These are phyloP conservation scores for Alternaria arbusti DNA, from an alignment of 2,329 filamentous ascomycete genomes.

Conservation along the genomic window DNA sequence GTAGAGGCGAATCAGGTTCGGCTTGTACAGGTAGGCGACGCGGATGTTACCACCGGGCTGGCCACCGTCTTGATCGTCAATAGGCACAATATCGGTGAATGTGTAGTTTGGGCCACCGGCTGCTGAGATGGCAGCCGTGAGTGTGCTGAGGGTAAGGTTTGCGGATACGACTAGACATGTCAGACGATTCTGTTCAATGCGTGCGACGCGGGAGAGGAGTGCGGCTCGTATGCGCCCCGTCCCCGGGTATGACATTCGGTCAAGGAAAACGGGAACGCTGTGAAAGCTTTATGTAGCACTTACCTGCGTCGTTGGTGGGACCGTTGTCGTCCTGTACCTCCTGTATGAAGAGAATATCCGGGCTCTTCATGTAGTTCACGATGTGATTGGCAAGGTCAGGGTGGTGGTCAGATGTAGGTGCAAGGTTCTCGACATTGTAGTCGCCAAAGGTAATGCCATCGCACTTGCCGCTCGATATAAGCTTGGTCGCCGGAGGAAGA, in stretches of 20 bases:
- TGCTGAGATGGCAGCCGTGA: slow-evolving; percentile 60
- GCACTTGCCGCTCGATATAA: slow-evolving; percentile 64
- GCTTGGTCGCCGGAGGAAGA: slow-evolving; percentile 58
- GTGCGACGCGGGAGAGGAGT: not conserved
- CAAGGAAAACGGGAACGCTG: not conserved
- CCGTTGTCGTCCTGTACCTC: slow-evolving; percentile 74
- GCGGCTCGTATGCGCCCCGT: not conserved
- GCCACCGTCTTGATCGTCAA: slow-evolving; percentile 68
- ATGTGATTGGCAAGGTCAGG: slow-evolving; percentile 69
- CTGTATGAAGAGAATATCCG: slow-evolving; percentile 72
- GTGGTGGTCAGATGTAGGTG: slow-evolving; percentile 62
- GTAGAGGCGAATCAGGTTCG: slow-evolving; percentile 64
- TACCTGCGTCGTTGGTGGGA: slow-evolving; percentile 63
- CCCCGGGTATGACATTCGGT: not conserved
- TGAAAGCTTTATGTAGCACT: slow-evolving; percentile 25
- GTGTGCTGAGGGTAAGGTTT: slow-evolving; percentile 64
- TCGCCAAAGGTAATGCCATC: slow-evolving; percentile 67
- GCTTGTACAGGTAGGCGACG: slow-evolving; percentile 71
- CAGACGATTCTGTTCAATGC: slow-evolving; percentile 1
- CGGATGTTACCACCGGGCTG: slow-evolving; percentile 75
- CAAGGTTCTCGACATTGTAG: slow-evolving; percentile 75
- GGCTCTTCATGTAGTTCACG: slow-evolving; percentile 66
- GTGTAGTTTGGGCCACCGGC: slow-evolving; percentile 62
- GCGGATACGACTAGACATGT: slow-evolving; percentile 53
- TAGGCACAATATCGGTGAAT: slow-evolving; percentile 66